These are phyloP conservation scores for Phytophthora melonis DNA, from an alignment of 352 stramenopile species.

Conservation along the genomic window DNA sequence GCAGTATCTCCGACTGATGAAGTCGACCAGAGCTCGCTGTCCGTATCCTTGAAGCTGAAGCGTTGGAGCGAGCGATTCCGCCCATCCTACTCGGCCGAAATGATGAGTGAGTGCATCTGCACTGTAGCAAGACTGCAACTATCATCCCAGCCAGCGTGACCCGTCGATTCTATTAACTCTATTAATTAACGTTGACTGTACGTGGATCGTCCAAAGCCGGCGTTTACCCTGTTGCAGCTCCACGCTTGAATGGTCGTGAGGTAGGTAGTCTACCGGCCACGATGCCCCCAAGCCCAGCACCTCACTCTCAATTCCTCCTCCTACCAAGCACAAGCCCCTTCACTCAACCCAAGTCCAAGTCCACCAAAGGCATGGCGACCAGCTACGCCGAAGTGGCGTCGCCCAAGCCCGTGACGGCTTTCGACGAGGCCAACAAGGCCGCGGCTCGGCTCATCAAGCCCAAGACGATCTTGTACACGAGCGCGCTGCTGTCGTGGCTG, in stretches of 20 bases:
- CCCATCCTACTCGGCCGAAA: not conserved
- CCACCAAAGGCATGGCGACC: conserved; percentile 7
- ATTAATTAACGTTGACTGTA: not conserved
- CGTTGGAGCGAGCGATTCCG: not conserved
- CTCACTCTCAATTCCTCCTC: conserved; percentile 10
- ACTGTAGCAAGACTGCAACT: not conserved
- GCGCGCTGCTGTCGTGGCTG: conserved; percentile 11
- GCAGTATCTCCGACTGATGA: not conserved
- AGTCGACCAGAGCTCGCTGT: not conserved
- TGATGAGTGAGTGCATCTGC: not conserved
- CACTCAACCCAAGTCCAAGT: not conserved
- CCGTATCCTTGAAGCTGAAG: not conserved
- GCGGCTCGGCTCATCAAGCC: conserved; percentile 18
- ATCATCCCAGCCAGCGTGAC: not conserved
- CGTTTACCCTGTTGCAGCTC: not conserved
- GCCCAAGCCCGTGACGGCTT: conserved; percentile 15
- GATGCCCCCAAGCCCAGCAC: not conserved
- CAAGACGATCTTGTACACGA: conserved; percentile 21
- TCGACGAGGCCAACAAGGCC: conserved; percentile 27
- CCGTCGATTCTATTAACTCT: not conserved
- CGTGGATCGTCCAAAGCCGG: not conserved
- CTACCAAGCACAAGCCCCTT: conserved; percentile 4
- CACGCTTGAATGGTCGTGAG: not conserved
- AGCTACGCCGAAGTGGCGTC: conserved; percentile 7
- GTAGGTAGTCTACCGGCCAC: not conserved